Base-by-base conservation (phyloP, 768 basidiomycete genomes). In the Chalciporus pseudorubinellus region DNA sequence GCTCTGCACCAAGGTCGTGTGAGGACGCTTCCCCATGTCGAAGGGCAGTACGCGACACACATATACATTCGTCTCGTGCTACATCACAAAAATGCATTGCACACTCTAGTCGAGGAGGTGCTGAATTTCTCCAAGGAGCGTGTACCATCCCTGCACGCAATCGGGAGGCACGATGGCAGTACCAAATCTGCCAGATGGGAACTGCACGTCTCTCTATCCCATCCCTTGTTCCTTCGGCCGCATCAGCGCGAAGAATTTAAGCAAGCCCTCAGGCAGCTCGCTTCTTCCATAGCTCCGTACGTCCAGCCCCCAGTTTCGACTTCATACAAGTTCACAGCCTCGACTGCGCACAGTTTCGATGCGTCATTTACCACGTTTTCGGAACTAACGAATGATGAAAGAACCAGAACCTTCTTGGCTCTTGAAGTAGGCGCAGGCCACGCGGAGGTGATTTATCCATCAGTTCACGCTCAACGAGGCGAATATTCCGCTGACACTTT, bases 341-440 rank as follows among this genome's bases (percentile, higher is more conserved):
- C 46, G 46, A 49, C 50, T 46, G 46, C 45, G 39, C 36, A 46
- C 51, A 94, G 92, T 11, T 94, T 92, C 62, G 60, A 71, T 13
- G 73, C 81, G 0, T 92, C 91, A 0, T 92, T 94, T 59, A 80
- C 87, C 3, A 71, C 76, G 2, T 82, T 93, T 60, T 78, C 83
- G 20, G 79, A 84, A 48, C 74, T 93, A 33, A 75, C 73, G 29
- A 94, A 94, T 64, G 92, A 93, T 65, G 90, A 93, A 64, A 74
- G 71, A 52, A 91, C 87, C 5, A 75, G 95, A 50, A 81, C 84
- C 1, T 97, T 98, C 67, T 72, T 98, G 39, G 80, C 83, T 7
- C 63, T 92, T 45, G 87, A 95, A 63, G 72, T 94, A 39, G 92
- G 93, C 19, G 90, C 89, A 7, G 95, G 94, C 0, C 84, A 92